phyloP scores from a whole-genome alignment of 208 protist genomes.

The Trypanosoma lewisi region DNA sequence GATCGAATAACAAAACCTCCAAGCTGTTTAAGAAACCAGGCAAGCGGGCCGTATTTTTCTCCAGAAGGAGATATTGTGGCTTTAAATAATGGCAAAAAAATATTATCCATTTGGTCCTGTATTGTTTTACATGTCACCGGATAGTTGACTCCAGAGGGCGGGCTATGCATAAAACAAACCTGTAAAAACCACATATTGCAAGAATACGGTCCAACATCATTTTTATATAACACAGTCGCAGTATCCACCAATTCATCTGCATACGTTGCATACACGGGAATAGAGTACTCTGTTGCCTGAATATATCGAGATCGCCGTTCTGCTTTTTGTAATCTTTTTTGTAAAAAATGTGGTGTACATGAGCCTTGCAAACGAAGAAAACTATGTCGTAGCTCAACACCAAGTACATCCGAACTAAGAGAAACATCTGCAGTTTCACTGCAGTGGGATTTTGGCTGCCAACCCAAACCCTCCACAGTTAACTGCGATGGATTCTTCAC shows the following conservation, averaged over 20 bases:
- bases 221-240: constrained; percentile 51
- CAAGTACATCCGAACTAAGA: constrained; percentile 37
- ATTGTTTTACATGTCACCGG: constrained; percentile 75
- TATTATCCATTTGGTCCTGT: constrained; percentile 93
- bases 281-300: constrained; percentile 78
- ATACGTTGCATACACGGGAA: constrained; percentile 79
- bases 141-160: constrained; percentile 37
- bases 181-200: constrained; percentile 95
- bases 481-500: constrained; percentile 56
- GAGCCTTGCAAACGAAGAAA: constrained; percentile 67
- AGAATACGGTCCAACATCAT: constrained; percentile 59
- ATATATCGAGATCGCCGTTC: constrained; percentile 42
- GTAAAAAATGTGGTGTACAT: constrained; percentile 54
- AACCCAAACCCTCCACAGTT: constrained; percentile 83
- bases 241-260: constrained; percentile 57
- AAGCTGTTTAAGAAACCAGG: constrained; percentile 90
- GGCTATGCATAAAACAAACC: constrained; percentile 76
- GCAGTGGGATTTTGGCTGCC: constrained; percentile 45
- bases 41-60: constrained; percentile 74
- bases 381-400: constrained; percentile 79
- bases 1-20: constrained; percentile 88
- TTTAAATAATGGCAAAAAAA: constrained; percentile 98
- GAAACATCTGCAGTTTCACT: constrained; percentile 31
- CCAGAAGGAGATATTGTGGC: constrained; percentile 87
- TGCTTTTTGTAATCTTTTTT: constrained; percentile 47